Evolutionary conservation across 768 basidiomycete species (phyloP).

Genomic region (Suillus variegatus): DNA sequence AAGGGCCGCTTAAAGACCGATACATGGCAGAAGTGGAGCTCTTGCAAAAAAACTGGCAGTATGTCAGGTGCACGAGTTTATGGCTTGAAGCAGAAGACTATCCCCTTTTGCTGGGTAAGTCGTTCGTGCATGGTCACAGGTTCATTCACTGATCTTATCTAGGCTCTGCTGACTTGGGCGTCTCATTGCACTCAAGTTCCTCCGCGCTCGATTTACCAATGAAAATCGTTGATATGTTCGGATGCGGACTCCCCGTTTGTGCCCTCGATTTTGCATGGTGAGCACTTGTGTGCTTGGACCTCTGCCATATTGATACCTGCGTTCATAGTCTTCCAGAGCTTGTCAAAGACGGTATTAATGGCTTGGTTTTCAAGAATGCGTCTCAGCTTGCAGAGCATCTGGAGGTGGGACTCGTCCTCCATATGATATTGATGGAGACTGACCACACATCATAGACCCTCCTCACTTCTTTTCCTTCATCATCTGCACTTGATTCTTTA

Average conservation of each 20-base stretch:
- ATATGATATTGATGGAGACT: conserved; percentile 2
- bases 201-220: conserved; percentile 93
- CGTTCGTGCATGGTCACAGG: background rate
- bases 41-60: conserved; percentile 67
- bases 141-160: conserved; percentile 4
- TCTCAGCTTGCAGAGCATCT: conserved; percentile 71
- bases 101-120: conserved; percentile 76
- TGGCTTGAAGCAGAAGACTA: conserved; percentile 94
- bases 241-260: conserved; percentile 91
- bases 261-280: conserved; percentile 87
- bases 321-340: conserved; percentile 75
- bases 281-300: conserved; percentile 20
- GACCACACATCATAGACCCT: conserved; percentile 44
- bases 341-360: conserved; percentile 83
- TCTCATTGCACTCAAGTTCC: conserved; percentile 89
- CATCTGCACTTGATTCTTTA: conserved; percentile 50
- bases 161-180: conserved; percentile 92
- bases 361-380: conserved; percentile 71
- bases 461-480: conserved; percentile 60
- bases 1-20: conserved; percentile 71
- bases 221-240: conserved; percentile 99
- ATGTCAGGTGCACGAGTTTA: conserved; percentile 75
- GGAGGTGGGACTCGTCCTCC: conserved; percentile 37
- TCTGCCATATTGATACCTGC: conserved; percentile 8
- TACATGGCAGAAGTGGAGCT: conserved; percentile 73